Base-by-base conservation (phyloP, 2,329 filamentous ascomycete genomes). In the Pochonia chlamydosporia region DNA sequence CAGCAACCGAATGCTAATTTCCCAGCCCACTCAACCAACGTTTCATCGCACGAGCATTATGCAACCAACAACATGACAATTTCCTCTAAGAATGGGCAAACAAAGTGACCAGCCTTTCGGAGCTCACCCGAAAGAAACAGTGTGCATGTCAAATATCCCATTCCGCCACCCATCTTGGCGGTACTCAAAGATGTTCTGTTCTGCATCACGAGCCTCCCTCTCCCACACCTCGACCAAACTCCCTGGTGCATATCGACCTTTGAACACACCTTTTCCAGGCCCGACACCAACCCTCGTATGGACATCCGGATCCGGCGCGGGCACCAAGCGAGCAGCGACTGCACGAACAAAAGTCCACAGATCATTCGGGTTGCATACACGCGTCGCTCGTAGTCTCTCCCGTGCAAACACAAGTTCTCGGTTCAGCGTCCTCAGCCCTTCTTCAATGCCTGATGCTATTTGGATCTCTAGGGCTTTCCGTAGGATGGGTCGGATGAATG, bases 161-260 rank as follows among this genome's bases (percentile, higher is more conserved):
- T 95, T 96, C 56, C 86, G 78, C 90, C 90, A 96, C 0, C 86
- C 87, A 14, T 77, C 82, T 40, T 72, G 72, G 47, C 83, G 79
- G 59, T 82, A 83, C 54, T 92, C 86, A 54, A 91, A 82, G 31
- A 95, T 80, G 35, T 82, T 76, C 64, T 95, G 87, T 18, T 75
- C 75, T 0, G 88, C 89, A 51, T 75, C 73, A 20, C 72, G 68
- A 0, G 81, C 89, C 67, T 95, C 86, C 54, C 90, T 84, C 54
- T 92, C 81, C 89, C 89, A 96, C n/a, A 95, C 66, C 68, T 87
- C 90, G 44, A 93, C 87, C 23, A 96, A 71, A 64, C 90, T 96
- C 1, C 89, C 91, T 0, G 92, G 92, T 1, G 92, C 85, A 68
- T 96, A 96, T 2, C 89, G 79, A 4, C 86, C 88, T 56, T 82